A percentile compares a stretch with the other conserved stretches of the same genome.
Evolutionary conservation across 306 rosid species (phyloP).

Genomic region (Dryas alaskensis): DNA sequence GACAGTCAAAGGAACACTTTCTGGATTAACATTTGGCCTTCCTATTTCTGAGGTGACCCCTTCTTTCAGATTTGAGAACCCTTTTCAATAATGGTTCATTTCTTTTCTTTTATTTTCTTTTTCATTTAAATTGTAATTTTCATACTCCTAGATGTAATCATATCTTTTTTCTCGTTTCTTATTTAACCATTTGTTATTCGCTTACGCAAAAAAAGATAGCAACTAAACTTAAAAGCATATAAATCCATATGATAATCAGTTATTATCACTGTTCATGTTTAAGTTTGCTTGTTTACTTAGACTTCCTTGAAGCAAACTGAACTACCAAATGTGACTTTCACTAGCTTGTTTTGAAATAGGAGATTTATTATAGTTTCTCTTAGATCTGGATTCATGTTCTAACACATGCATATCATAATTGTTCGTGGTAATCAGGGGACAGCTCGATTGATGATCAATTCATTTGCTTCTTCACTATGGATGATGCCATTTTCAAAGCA

Average conservation of each 20-base stretch:
- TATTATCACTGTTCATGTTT: background rate
- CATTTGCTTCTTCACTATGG: constrained; percentile 91
- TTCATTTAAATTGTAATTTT: background rate
- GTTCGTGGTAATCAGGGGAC: constrained; percentile 82
- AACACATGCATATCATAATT: constrained; percentile 35
- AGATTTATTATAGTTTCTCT: background rate
- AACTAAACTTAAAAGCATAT: background rate
- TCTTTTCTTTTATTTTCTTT: constrained; percentile 17
- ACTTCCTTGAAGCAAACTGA: background rate
- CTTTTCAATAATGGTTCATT: background rate
- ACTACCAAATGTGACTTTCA: background rate
- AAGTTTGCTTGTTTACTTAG: background rate
- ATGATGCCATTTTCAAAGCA: constrained; percentile 95
- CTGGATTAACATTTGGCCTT: constrained; percentile 85
- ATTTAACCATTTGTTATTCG: background rate
- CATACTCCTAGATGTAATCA: background rate
- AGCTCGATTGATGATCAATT: constrained; percentile 85
- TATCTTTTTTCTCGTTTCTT: background rate
- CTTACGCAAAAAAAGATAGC: background rate
- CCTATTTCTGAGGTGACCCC: constrained; percentile 87
- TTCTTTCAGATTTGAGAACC: constrained; percentile 12
- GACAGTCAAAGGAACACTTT: constrained; percentile 82
- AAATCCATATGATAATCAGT: background rate
- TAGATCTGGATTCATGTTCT: constrained; percentile 25
- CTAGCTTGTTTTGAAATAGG: constrained; percentile 24